These are phyloP conservation scores for Fusarium cicatricum DNA, from an alignment of 2,329 filamentous ascomycete species.

Conservation along the genomic window DNA sequence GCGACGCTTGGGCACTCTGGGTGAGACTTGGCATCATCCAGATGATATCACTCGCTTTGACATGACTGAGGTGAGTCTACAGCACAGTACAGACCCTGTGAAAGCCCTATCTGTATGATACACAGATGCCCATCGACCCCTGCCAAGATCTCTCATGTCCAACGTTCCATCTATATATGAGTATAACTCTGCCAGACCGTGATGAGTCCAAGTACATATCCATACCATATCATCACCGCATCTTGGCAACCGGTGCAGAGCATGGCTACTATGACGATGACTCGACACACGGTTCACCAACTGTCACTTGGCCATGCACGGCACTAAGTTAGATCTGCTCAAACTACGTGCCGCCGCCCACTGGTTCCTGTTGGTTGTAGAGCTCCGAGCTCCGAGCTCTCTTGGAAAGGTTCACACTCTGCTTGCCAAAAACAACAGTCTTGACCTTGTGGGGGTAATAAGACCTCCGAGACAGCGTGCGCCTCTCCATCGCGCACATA, in stretches of 20 bases:
- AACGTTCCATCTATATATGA: neutral
- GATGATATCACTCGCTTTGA: neutral
- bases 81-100: no score
- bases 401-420: no score
- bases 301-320: neutral
- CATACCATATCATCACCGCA: neutral
- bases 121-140: neutral
- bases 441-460: no score
- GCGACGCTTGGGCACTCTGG: neutral
- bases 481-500: no score
- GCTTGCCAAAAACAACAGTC: neutral
- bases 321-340: neutral
- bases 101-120: no score
- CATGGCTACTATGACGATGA: slow-evolving; percentile 3
- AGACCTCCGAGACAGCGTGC: no score
- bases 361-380: neutral
- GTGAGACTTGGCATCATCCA: neutral
- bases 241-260: neutral
- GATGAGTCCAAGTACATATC: no score
- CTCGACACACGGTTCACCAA: slow-evolving; percentile 1
- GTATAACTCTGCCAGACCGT: no score
- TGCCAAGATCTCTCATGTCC: neutral
- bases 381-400: no score
- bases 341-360: neutral
- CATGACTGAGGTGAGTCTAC: neutral